Conservation (phyloP, 768 basidiomycete genomes). For the Nevesoporus exiguus region DNA sequence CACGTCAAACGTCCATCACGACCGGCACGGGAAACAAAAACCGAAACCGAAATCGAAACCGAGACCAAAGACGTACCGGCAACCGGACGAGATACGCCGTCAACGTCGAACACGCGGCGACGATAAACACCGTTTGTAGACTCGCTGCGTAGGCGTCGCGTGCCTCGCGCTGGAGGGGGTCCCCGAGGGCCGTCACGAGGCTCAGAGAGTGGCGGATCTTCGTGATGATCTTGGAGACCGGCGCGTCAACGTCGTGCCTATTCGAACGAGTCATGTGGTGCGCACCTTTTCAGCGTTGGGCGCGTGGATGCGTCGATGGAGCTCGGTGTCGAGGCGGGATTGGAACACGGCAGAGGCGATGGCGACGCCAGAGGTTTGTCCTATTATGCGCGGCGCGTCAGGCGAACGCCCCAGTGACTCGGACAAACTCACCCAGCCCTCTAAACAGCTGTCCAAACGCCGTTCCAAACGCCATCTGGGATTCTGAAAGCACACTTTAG, state of each 20-base stretch:
- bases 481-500: conserved; percentile 7
- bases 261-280: background rate
- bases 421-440: conserved; percentile 17
- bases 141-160: conserved; percentile 22
- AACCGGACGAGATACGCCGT: conserved; percentile 14
- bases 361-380: conserved; percentile 22
- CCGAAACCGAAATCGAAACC: background rate
- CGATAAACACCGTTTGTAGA: conserved; percentile 17
- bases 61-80: conserved; percentile 9
- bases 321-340: conserved; percentile 12
- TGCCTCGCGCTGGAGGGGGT: conserved; percentile 12
- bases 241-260: background rate
- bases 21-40: background rate
- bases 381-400: background rate
- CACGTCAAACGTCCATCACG: background rate
- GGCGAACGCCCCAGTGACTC: too few relatives aligned
- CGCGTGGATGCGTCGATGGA: conserved; percentile 12
- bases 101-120: conserved; percentile 17
- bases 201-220: conserved; percentile 20
- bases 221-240: conserved; percentile 7
- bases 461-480: conserved; percentile 22
- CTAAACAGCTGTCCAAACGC: conserved; percentile 25
- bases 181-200: conserved; percentile 9
- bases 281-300: conserved; percentile 12
- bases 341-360: conserved; percentile 24